These are phyloP conservation scores for Didymella exigua DNA, from an alignment of 2,329 filamentous ascomycete species.

Conservation along the genomic window DNA sequence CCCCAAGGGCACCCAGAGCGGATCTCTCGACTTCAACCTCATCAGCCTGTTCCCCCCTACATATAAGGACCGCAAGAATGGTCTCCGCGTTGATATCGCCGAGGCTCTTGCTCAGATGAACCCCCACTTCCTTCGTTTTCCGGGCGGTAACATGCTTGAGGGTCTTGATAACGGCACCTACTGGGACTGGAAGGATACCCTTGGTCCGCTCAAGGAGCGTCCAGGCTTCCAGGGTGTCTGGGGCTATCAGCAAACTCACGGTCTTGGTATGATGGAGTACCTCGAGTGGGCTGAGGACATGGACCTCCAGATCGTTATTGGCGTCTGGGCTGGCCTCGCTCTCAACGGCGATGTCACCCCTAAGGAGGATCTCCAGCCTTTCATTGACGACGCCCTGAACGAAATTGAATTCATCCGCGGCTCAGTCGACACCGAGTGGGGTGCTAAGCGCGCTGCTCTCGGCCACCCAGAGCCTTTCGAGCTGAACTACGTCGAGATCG, in stretches of 20 bases:
- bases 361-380: conserved; percentile 46
- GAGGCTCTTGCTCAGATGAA: conserved; percentile 52
- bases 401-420: conserved; percentile 47
- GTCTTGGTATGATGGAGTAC: conserved; percentile 56
- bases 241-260: conserved; percentile 54
- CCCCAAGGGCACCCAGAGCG: conserved; percentile 38
- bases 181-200: conserved; percentile 57
- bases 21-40: conserved; percentile 54
- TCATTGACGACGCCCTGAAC: conserved; percentile 48
- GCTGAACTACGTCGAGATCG: conserved; percentile 48
- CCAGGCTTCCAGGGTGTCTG: conserved; percentile 55
- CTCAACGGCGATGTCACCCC: conserved; percentile 49
- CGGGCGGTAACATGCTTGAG: conserved; percentile 58
- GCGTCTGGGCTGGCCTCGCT: conserved; percentile 53
- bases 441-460: conserved; percentile 43
- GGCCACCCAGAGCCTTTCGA: conserved; percentile 47
- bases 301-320: conserved; percentile 50
- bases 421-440: conserved; percentile 38
- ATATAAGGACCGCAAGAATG: conserved; percentile 59
- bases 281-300: conserved; percentile 57
- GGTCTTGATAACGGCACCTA: conserved; percentile 32
- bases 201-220: conserved; percentile 55
- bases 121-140: conserved; percentile 57
- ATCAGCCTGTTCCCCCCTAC: conserved; percentile 62
- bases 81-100: conserved; percentile 57